Conservation (phyloP, 768 basidiomycete genomes). For the Lentinula sp. region DNA sequence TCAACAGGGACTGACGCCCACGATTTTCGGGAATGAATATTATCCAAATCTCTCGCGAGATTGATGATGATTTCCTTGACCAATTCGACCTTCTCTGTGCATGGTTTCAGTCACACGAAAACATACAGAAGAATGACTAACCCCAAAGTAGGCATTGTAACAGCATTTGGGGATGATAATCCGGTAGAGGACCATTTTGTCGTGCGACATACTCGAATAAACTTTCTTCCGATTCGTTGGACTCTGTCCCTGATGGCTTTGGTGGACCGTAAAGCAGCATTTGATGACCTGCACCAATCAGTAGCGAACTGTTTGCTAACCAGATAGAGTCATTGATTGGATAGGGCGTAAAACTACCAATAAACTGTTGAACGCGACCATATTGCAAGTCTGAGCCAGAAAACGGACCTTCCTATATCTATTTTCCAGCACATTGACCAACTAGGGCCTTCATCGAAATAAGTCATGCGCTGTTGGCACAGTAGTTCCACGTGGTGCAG, state of each 20-base stretch:
- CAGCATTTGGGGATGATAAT: slow-evolving; percentile 92
- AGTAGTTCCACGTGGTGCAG: slow-evolving; percentile 72
- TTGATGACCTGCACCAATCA: slow-evolving; percentile 79
- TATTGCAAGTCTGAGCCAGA: neutral
- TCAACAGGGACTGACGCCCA: slow-evolving; percentile 56
- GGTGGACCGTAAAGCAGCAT: slow-evolving; percentile 67
- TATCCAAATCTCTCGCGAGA: slow-evolving; percentile 41
- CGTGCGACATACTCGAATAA: slow-evolving; percentile 80
- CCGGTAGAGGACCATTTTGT: slow-evolving; percentile 79
- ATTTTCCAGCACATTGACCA: slow-evolving; percentile 72
- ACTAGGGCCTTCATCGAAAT: slow-evolving; percentile 76
- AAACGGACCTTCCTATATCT: slow-evolving; percentile 59
- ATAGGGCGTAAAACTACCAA: slow-evolving; percentile 61
- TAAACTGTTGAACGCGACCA: neutral
- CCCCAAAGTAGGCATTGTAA: slow-evolving; percentile 92
- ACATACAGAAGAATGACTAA: slow-evolving; percentile 25
- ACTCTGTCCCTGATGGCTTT: slow-evolving; percentile 12
- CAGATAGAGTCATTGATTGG: slow-evolving; percentile 88
- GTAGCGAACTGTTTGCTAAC: slow-evolving; percentile 76
- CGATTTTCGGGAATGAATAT: slow-evolving; percentile 15
- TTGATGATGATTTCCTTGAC: slow-evolving; percentile 78
- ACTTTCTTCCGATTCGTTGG: slow-evolving; percentile 27
- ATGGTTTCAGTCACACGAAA: neutral
- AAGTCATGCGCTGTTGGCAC: slow-evolving; percentile 90
- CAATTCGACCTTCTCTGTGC: slow-evolving; percentile 71